Evolutionary conservation across 1,284 basidiomycete species (phyloP).

Genomic region (Rhodotorula sp.): DNA sequence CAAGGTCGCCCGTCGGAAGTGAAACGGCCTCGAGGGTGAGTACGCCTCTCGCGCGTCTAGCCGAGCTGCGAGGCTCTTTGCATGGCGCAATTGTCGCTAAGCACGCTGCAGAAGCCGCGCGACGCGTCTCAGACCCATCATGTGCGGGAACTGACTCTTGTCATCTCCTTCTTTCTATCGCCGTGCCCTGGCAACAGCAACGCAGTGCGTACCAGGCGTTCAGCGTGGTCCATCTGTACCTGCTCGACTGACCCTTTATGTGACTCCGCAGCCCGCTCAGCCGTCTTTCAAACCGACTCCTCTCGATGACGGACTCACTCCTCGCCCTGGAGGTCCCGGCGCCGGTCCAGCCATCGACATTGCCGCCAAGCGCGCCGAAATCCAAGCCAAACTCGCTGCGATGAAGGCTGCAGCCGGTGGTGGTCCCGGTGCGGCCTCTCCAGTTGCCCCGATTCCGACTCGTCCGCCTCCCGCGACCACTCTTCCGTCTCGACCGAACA

Average conservation of each 20-base stretch:
- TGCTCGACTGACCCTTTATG: background rate
- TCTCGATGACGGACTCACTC: slow-evolving; percentile 12
- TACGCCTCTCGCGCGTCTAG: background rate
- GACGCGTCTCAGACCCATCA: accelerated
- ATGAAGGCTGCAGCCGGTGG: slow-evolving; percentile 29
- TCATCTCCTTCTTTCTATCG: too few relatives aligned
- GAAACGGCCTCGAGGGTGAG: slow-evolving; percentile 26
- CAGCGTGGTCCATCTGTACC: accelerated
- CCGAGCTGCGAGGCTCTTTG: too few relatives aligned
- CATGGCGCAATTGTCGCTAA: too few relatives aligned
- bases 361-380: slow-evolving; percentile 41
- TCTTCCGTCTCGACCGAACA: background rate
- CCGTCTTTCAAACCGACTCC: slow-evolving; percentile 40
- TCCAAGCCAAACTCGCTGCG: slow-evolving; percentile 41
- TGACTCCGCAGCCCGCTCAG: slow-evolving; percentile 22
- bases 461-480: background rate
- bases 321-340: slow-evolving; percentile 10
- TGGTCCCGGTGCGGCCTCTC: background rate
- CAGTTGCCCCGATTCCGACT: slow-evolving; percentile 3
- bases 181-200: too few relatives aligned
- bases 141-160: background rate
- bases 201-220: slow-evolving; percentile 8
- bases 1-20: slow-evolving; percentile 7
- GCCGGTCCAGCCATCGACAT: slow-evolving; percentile 35
- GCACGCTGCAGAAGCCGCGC: too few relatives aligned